Base-by-base conservation (phyloP, 108 stramenopile genomes). In the Licmophora abbreviata region DNA sequence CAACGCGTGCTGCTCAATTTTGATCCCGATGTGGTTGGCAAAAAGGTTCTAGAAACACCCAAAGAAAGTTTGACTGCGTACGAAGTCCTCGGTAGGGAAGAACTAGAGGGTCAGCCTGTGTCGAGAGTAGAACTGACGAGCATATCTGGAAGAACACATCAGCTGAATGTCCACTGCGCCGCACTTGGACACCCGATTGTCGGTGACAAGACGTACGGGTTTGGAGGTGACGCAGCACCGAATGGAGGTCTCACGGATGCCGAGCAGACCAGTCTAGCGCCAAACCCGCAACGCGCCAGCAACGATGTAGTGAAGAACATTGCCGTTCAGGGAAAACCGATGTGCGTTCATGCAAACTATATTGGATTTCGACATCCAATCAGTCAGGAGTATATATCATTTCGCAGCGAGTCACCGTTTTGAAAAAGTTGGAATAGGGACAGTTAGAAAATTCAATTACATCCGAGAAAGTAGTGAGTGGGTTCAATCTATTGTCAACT, bases 141-240 rank as follows among this genome's bases (percentile, higher is more conserved):
- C 26, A 71, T 83, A 49, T 73, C 84, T 10, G 88, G 87, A 1
- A 62, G 91, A 47, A 85, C 79, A 44, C 91, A 93, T 70, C 91
- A 93, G 57, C 53, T 93, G 33, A 87, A 86, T 68, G 77, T 85
- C 26, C 91, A 93, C 48, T 64, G 80, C 58, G 86, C 91, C 8
- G 83, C 82, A 7, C 77, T 88, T 66, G 91, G 91, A 7, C 91
- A 93, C 63, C 87, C 91, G 1, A 88, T 93, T 67, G 79, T 93
- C 7, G 91, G 85, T 8, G 91, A 93, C 53, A 51, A 54, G 30
- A 63, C 79, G 8, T 93, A 93, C 49, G 92, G 92, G 18, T 64
- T 64, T 24, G 53, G 74, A 51, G 88, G 88, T 12, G 75, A 71
- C 9, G 88, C 81, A 1, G 69, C 84, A 9, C 48, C 77, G 21